Percentiles rank a stretch among this genome's conserved stretches.
These are phyloP conservation scores for Alternaria solani DNA, from an alignment of 2,329 filamentous ascomycete species.

Conservation along the genomic window DNA sequence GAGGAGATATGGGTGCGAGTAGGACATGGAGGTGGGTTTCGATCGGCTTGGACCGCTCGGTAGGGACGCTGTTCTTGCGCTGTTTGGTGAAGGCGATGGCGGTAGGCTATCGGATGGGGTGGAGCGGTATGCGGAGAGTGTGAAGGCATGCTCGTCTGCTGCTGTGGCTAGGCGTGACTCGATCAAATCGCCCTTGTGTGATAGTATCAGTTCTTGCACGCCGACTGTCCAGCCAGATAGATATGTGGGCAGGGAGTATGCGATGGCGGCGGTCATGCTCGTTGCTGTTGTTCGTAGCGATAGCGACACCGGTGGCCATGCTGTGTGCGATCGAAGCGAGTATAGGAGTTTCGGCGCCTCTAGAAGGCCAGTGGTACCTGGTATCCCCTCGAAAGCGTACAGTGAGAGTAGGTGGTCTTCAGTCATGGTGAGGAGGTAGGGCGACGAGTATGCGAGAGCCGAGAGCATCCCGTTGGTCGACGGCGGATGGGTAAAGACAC, in stretches of 20 bases:
- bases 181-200: conserved; percentile 56
- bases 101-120: conserved; percentile 23
- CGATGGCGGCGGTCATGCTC: conserved; percentile 80
- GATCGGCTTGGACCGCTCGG: conserved; percentile 36
- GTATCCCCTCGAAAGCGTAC: conserved; percentile 65
- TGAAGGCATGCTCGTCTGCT: conserved; percentile 58
- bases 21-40: conserved; percentile 61
- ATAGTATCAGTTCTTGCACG: conserved; percentile 86
- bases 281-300: conserved; percentile 74
- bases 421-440: conserved; percentile 82
- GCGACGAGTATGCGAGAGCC: conserved; percentile 74
- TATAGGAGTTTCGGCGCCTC: conserved; percentile 69
- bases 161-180: conserved; percentile 61
- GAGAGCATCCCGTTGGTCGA: conserved; percentile 72
- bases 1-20: conserved; percentile 82
- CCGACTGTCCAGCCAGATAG: conserved; percentile 86
- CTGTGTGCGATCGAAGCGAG: conserved; percentile 81
- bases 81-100: conserved; percentile 37
- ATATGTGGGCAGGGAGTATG: conserved; percentile 81
- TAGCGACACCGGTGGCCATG: conserved; percentile 79
- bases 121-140: conserved; percentile 43
- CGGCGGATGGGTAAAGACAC: conserved; percentile 66
- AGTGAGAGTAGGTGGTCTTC: conserved; percentile 76
- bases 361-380: conserved; percentile 26
- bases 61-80: conserved; percentile 28